phyloP scores from a whole-genome alignment of 1,284 basidiomycete species.

The Caloboletus inedulis region DNA sequence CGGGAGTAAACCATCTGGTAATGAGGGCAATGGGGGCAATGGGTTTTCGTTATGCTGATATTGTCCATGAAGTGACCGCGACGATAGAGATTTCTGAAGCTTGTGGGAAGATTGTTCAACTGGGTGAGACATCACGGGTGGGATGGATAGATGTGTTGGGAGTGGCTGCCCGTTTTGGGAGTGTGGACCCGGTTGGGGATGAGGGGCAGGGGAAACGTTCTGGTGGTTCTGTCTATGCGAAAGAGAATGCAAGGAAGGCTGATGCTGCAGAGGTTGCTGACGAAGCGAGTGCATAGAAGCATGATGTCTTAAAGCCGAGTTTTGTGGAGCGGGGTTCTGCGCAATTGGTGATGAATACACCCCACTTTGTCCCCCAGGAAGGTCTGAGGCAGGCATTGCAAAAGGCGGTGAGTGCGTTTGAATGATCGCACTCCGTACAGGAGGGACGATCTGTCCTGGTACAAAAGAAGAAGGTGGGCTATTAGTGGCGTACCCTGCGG shows the following conservation, averaged over 20 bases:
- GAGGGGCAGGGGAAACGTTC: slow-evolving; percentile 1
- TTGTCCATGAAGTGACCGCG: slow-evolving; percentile 57
- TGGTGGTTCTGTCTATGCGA: slow-evolving; percentile 13
- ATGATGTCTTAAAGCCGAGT: slow-evolving; percentile 20
- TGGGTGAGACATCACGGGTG: slow-evolving; percentile 7
- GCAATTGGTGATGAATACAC: slow-evolving; percentile 18
- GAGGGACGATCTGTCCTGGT: slow-evolving; percentile 40
- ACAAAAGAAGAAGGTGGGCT: slow-evolving; percentile 32
- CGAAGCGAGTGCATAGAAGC: slow-evolving; percentile 27
- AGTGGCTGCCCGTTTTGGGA: slow-evolving; percentile 10
- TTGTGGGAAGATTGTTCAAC: slow-evolving; percentile 36
- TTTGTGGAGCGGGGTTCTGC: slow-evolving; percentile 14
- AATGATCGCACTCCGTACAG: slow-evolving; percentile 44
- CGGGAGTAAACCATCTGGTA: slow-evolving; percentile 40
- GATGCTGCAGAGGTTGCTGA: slow-evolving; percentile 25
- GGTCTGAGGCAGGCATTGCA: slow-evolving; percentile 10
- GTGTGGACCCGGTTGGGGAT: slow-evolving; percentile 6
- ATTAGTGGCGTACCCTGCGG: slow-evolving; percentile 12
- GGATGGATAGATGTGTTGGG: slow-evolving; percentile 6
- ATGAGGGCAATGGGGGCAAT: slow-evolving; percentile 49
- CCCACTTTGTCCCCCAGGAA: slow-evolving; percentile 13
- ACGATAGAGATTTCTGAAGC: slow-evolving; percentile 58
- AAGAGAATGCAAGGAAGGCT: slow-evolving; percentile 34
- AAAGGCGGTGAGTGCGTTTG: slow-evolving; percentile 24
- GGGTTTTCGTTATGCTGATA: slow-evolving; percentile 39